Evolutionary conservation across 805 yeast species (phyloP), one percentile per base, ranked within the genome.

Genomic region (Ogataea wickerhamii): DNA sequence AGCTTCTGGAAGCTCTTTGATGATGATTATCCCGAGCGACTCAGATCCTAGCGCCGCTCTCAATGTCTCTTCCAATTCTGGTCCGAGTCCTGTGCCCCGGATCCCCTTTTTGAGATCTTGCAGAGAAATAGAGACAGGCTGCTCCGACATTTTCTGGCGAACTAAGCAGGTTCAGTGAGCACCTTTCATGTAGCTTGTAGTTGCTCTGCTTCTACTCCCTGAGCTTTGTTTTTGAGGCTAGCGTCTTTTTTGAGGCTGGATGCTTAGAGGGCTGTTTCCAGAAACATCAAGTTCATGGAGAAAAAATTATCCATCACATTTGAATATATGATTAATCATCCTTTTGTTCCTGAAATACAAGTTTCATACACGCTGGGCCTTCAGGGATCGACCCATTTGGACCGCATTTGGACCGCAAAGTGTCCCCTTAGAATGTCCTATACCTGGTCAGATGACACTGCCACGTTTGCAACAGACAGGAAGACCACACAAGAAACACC

Each of bases 1-100:
- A 31, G 53, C 48, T 0, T 36, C 39, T 0, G 79, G 74, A 6
- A 77, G 56, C 3, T 60, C 68, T 18, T 56, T 61, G 12, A 78
- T 71, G 5, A 77, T 41, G 5, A 78, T 64, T 24, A 78, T 70
- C 1, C 83, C 83, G 6, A 78, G 59, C 0, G 80, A 74, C 23
- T 73, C 64, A 3, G 71, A 70, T 0, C 80, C 83, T 56, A 77
- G 77, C 1, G 82, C 81, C 7, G 53, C 41, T 4, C 60, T 55
- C 25, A 77, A 58, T 4, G 45, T 41, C 16, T 26, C n/a, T 14
- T 26, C 16, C 29, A 26, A 14, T 11, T 26, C 29, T 11, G n/a
- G 16, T 10, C 17, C n/a, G 14, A 26, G 17, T 8, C 11, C 16
- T 8, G 11, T 13, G 8, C n/a, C 16, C 17, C 14, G 8, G 16